Evolutionary conservation across 2,329 filamentous ascomycete genomes (phyloP), one percentile per base, ranked within the genome.

Genomic region (Stemphylium vesicarium): DNA sequence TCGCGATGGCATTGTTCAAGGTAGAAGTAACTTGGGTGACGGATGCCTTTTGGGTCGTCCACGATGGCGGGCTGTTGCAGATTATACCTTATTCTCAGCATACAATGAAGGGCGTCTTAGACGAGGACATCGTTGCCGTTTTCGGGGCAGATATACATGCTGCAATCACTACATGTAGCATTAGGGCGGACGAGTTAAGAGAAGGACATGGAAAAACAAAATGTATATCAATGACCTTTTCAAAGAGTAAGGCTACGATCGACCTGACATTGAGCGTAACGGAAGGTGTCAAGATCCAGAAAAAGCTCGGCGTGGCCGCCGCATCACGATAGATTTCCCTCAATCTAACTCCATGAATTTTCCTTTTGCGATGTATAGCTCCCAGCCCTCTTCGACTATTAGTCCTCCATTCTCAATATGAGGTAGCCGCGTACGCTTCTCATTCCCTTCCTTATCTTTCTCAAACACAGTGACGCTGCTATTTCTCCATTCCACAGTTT

Each of bases 401-500:
- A 41, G 26, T 29, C 38, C 13, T 41, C 38, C 22, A 41, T 41
- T 41, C 29, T 41, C 22, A 15, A 15, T 41, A 26, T 41, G 20
- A 41, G 13, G 38, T 41, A 41, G 22, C 13, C 22, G 38, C 38
- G 22, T 41, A 41, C 22, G 38, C 22, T 41, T 41, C 41, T 44
- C 41, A 24, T 44, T 44, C 9, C 41, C 41, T 44, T 44, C 41
- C 29, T 22, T 35, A 33, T 44, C 41, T 44, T 44, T 35, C 29
- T 44, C 20, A 29, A 44, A 33, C 4, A 33, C 41, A 44, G 41
- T 35, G 11, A 41, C 38, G 11, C 38, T 41, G 18, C 41, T 44
- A 20, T 44, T 44, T 35, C 41, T 44, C 41, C 41, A 44, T 44
- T 44, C 41, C 10, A 44, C 41, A 26, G 20, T 44, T 35, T 44